A percentile compares a stretch with the other conserved stretches of the same genome.
These are phyloP conservation scores for Blastomyces emzantsi DNA, from an alignment of 2,329 filamentous ascomycete genomes.

Conservation along the genomic window DNA sequence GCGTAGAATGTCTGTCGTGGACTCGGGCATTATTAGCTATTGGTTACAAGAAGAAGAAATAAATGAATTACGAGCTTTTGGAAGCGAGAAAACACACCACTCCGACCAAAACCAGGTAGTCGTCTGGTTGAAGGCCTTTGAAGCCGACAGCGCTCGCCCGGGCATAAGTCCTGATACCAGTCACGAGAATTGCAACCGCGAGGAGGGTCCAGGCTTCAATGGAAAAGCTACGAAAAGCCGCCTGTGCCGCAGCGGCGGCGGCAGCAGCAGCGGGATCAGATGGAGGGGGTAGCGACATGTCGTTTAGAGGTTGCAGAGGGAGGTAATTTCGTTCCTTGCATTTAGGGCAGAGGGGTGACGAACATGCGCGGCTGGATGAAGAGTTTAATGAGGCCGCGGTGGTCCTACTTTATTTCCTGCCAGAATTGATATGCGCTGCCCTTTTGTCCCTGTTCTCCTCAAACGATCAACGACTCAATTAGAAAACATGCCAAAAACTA, in stretches of 20 bases:
- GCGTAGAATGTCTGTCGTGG: constrained; percentile 5
- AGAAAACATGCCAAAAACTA: not conserved
- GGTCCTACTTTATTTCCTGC: not conserved
- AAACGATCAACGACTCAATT: not conserved
- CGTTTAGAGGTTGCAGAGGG: not conserved
- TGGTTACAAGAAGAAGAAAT: not conserved
- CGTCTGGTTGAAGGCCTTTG: constrained; percentile 33
- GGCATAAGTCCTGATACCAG: constrained; percentile 36
- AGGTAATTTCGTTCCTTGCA: not conserved
- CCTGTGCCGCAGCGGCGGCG: constrained; percentile 5
- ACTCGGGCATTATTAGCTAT: not conserved
- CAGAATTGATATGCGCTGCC: not conserved
- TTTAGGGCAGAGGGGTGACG: not conserved
- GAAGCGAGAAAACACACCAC: not conserved
- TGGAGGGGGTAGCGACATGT: constrained; percentile 1
- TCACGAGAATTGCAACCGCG: constrained; percentile 17
- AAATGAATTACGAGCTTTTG: not conserved
- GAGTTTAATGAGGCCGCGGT: not conserved
- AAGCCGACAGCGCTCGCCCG: constrained; percentile 31
- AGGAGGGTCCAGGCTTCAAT: constrained; percentile 8
- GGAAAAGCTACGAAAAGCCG: not conserved
- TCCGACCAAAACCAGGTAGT: constrained; percentile 43
- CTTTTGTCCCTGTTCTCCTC: not conserved
- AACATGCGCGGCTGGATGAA: not conserved
- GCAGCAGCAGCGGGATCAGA: constrained; percentile 1